Evolutionary conservation across 2,329 filamentous ascomycete species (phyloP).

Genomic region (Alternaria sp.): DNA sequence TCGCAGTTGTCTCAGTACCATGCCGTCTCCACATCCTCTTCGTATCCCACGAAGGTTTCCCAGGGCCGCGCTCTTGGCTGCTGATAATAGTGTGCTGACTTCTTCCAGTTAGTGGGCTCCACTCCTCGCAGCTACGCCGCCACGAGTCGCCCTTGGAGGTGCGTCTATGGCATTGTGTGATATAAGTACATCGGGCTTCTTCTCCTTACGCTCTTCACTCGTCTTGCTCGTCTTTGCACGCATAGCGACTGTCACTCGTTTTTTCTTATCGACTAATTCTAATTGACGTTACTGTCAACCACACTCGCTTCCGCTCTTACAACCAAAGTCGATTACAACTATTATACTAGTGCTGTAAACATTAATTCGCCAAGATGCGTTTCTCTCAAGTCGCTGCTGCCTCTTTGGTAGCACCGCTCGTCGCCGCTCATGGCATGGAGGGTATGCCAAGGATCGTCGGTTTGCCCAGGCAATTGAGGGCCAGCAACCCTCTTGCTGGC

Average conservation of each 20-base stretch:
- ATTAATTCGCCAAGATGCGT: constrained; percentile 32
- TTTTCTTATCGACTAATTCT: constrained; percentile 15
- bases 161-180: constrained; percentile 4
- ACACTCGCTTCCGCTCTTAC: constrained; percentile 19
- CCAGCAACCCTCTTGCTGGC: constrained; percentile 34
- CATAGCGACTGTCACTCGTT: constrained; percentile 37
- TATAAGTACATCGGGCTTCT: constrained; percentile 30
- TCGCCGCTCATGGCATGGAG: constrained; percentile 38
- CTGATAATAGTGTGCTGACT: constrained; percentile 22
- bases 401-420: constrained; percentile 39
- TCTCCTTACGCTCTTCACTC: constrained; percentile 14
- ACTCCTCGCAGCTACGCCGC: constrained; percentile 26
- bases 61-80: constrained; percentile 26
- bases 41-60: constrained; percentile 21
- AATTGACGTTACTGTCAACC: constrained; percentile 21
- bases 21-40: constrained; percentile 18
- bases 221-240: constrained; percentile 32
- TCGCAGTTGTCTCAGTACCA: neutral
- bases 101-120: constrained; percentile 16
- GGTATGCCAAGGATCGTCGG: constrained; percentile 43
- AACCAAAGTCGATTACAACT: neutral
- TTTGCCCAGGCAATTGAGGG: constrained; percentile 37
- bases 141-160: constrained; percentile 20
- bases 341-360: neutral
- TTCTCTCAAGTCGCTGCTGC: constrained; percentile 37